Conservation (phyloP, 2,329 filamentous ascomycete genomes). For the Orbilia oligospora region DNA sequence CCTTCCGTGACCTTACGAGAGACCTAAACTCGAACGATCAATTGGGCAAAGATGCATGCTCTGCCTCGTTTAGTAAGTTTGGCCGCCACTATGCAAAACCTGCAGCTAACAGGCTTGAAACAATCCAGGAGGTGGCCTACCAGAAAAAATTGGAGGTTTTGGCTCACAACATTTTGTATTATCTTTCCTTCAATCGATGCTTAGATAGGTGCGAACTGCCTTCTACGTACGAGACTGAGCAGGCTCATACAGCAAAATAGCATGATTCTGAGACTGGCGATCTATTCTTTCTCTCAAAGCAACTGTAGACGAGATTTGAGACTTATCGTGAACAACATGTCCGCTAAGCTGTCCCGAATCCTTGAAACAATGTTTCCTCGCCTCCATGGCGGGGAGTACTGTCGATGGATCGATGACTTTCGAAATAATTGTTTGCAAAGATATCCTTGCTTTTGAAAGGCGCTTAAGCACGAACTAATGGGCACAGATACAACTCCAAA, state of each 20-base stretch:
- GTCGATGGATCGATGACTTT: background rate
- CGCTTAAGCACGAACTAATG: constrained; percentile 3
- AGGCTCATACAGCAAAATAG: constrained; percentile 38
- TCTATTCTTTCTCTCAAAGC: constrained; percentile 31
- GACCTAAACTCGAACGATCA: constrained; percentile 30
- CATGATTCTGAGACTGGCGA: constrained; percentile 52
- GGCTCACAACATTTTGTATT: constrained; percentile 32
- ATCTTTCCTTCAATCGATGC: constrained; percentile 25
- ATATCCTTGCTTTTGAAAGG: background rate
- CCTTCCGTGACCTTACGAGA: constrained; percentile 32
- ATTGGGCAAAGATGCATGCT: constrained; percentile 37
- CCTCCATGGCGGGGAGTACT: background rate
- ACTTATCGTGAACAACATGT: constrained; percentile 20
- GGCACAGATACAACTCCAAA: background rate
- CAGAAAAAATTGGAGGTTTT: constrained; percentile 38
- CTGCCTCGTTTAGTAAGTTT: constrained; percentile 48
- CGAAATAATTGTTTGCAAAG: background rate
- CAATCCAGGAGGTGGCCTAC: constrained; percentile 59
- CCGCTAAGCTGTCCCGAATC: background rate
- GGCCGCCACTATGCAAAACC: constrained; percentile 45
- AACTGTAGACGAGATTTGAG: constrained; percentile 37
- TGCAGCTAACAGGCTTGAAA: constrained; percentile 58
- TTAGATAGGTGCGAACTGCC: constrained; percentile 25
- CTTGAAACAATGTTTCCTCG: constrained; percentile 35
- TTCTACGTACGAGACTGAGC: constrained; percentile 38